Conservation (phyloP, 73 alveolate species). For the Uronychia setigera region DNA sequence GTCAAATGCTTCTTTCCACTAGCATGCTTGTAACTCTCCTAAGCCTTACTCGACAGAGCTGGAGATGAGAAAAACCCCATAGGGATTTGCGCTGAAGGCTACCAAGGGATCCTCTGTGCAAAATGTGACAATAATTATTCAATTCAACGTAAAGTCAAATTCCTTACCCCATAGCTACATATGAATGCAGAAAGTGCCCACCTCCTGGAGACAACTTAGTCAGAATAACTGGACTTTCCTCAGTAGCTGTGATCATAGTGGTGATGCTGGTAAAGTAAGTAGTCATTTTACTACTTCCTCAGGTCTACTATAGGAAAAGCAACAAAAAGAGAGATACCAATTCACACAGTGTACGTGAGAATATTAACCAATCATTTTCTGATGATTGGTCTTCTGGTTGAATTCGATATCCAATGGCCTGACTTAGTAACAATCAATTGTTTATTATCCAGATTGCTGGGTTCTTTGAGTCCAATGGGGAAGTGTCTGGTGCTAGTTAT, state of each 20-base stretch:
- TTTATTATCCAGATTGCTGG: neutral
- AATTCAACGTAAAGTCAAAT: neutral
- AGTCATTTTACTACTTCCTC: neutral
- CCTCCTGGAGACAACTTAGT: constrained; percentile 17
- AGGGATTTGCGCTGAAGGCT: constrained; percentile 45
- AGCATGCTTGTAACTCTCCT: neutral
- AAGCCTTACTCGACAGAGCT: neutral
- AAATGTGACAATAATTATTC: constrained; percentile 10
- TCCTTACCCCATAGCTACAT: neutral
- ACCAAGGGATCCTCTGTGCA: constrained; percentile 45
- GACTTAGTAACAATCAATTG: constrained; percentile 1
- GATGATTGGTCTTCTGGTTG: neutral
- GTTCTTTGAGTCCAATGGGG: neutral
- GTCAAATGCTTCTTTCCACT: neutral
- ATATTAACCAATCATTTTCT: constrained; percentile 4
- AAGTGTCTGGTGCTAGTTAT: neutral
- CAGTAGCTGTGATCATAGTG: constrained; percentile 1
- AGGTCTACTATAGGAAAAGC: neutral
- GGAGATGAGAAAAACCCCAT: constrained; percentile 13
- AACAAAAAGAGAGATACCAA: constrained; percentile 1
- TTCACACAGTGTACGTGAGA: neutral
- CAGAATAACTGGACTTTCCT: constrained; percentile 17
- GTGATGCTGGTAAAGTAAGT: constrained; percentile 3
- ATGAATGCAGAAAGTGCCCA: constrained; percentile 45
- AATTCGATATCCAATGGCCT: constrained; percentile 22